Evolutionary conservation across 1,284 basidiomycete genomes (phyloP).

Genomic region (Afroboletus lepidellus): DNA sequence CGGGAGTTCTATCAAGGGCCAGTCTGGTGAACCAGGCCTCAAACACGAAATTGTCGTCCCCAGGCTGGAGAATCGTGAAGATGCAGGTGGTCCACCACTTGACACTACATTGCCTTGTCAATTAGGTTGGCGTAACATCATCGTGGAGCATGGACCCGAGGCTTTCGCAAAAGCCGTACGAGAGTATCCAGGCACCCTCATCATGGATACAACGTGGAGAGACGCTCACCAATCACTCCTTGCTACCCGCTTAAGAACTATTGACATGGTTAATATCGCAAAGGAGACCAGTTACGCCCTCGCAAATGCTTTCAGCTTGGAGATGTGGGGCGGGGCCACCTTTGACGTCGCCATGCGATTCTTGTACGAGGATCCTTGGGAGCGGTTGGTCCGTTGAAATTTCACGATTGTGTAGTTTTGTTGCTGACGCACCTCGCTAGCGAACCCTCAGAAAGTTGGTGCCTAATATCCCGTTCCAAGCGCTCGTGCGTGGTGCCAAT

Average conservation of each 20-base stretch:
- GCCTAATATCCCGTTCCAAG: conserved; percentile 98
- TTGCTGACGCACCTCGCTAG: conserved; percentile 37
- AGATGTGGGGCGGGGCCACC: conserved; percentile 99
- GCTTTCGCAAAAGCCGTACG: conserved; percentile 98
- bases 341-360: conserved; percentile 99
- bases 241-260: conserved; percentile 93
- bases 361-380: conserved; percentile 99
- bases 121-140: conserved; percentile 97
- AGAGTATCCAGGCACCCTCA: conserved; percentile 91
- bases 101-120: conserved; percentile 85
- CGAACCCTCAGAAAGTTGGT: conserved; percentile 93
- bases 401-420: neutral
- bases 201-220: conserved; percentile 99
- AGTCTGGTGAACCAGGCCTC: conserved; percentile 92
- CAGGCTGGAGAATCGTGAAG: conserved; percentile 74
- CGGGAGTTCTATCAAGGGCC: conserved; percentile 94
- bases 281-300: conserved; percentile 96
- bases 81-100: conserved; percentile 70
- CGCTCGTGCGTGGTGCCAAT: conserved; percentile 97
- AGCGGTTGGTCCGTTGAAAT: conserved; percentile 71
- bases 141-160: conserved; percentile 96
- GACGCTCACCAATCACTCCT: conserved; percentile 98
- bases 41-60: conserved; percentile 89
- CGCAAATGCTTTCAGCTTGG: conserved; percentile 93
- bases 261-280: conserved; percentile 98